Conservation (phyloP, 495 filamentous ascomycete genomes). For the Neurospora sp. region DNA sequence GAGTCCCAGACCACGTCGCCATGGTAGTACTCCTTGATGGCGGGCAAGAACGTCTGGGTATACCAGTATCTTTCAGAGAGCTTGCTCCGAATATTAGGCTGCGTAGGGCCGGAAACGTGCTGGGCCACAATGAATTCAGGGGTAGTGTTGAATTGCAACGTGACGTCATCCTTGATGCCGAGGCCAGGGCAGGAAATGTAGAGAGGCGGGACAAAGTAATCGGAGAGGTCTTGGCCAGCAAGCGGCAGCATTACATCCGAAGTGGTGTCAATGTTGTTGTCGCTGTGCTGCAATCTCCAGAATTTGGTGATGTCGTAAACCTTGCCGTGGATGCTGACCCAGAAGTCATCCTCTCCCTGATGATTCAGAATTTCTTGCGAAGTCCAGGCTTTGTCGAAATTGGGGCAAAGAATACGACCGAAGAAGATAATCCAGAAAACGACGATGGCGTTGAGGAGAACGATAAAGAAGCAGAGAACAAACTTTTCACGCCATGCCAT, state of each 20-base stretch:
- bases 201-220: conserved; percentile 78
- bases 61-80: conserved; percentile 70
- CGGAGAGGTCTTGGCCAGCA: conserved; percentile 65
- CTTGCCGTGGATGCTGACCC: conserved; percentile 74
- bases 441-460: conserved; percentile 71
- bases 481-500: conserved; percentile 97
- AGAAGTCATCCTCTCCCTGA: conserved; percentile 65
- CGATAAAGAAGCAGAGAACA: conserved; percentile 68
- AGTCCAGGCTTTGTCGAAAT: conserved; percentile 85
- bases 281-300: conserved; percentile 74
- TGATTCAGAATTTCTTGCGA: conserved; percentile 61
- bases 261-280: conserved; percentile 48
- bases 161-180: conserved; percentile 41
- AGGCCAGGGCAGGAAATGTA: conserved; percentile 60
- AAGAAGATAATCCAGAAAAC: conserved; percentile 91
- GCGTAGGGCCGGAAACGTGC: conserved; percentile 58
- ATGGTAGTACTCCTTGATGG: conserved; percentile 76
- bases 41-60: conserved; percentile 55
- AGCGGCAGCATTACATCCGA: conserved; percentile 60
- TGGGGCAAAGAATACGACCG: conserved; percentile 76
- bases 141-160: conserved; percentile 55
- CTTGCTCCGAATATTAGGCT: conserved; percentile 41
- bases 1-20: conserved; percentile 65
- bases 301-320: conserved; percentile 92
- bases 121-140: conserved; percentile 29